Percentiles rank a stretch among this genome's conserved stretches.
phyloP scores from a whole-genome alignment of 2,329 filamentous ascomycete genomes.

The Phialophora chinensis region DNA sequence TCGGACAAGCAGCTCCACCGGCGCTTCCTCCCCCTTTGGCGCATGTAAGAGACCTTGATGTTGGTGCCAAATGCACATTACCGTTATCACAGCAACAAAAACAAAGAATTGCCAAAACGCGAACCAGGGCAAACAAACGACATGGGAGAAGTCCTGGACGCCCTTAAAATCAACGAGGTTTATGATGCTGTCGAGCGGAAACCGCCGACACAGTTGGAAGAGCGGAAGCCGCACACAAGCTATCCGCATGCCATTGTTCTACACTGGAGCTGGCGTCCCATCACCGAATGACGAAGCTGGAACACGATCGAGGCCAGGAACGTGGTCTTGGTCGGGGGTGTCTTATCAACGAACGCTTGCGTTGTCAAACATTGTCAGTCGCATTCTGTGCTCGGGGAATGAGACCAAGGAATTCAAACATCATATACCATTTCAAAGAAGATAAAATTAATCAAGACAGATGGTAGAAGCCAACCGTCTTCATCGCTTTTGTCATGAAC shows the following conservation, averaged over 20 bases:
- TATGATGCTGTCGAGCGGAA: background rate
- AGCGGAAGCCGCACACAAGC: background rate
- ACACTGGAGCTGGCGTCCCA: background rate
- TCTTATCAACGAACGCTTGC: background rate
- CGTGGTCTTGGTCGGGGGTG: background rate
- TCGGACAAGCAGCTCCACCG: background rate
- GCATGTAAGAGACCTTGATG: background rate
- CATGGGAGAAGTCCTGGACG: background rate
- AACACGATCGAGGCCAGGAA: background rate
- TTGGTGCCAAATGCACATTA: background rate
- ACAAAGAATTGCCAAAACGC: background rate
- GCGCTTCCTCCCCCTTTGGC: background rate
- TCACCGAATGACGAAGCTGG: background rate
- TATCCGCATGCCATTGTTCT: background rate
- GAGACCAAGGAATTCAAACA: background rate
- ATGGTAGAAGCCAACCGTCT: background rate
- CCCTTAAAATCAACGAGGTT: background rate
- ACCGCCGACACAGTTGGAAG: background rate
- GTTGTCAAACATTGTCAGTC: background rate
- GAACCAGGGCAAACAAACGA: background rate
- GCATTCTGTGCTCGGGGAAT: background rate
- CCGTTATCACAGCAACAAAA: background rate
- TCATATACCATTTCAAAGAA: background rate
- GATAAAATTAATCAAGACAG: background rate
- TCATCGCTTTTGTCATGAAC: background rate